These are phyloP conservation scores for Prunus yedoensis DNA, from an alignment of 331 rosid genomes.

Conservation along the genomic window DNA sequence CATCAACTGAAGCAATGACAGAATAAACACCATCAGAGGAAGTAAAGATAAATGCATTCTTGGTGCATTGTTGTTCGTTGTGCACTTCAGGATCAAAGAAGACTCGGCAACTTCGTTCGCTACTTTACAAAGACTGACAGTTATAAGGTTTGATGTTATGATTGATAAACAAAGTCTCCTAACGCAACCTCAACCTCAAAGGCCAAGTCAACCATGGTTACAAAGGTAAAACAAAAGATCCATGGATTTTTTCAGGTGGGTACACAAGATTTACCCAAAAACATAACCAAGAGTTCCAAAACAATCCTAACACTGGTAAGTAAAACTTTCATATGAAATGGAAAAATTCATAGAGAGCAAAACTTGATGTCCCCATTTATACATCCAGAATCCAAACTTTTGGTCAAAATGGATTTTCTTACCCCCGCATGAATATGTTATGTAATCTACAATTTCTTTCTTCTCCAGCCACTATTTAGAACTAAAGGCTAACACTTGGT, in stretches of 20 bases:
- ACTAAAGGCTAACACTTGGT: background rate
- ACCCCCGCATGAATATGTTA: background rate
- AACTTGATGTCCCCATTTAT: too few relatives aligned
- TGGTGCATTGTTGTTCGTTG: background rate
- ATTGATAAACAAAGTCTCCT: background rate
- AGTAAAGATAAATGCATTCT: background rate
- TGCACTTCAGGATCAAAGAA: background rate
- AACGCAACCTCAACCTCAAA: background rate
- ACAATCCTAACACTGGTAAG: background rate
- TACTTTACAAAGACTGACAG: background rate
- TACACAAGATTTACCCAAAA: background rate
- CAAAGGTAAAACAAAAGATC: background rate
- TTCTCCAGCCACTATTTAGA: background rate
- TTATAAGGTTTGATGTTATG: background rate
- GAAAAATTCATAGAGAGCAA: too few relatives aligned
- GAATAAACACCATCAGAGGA: slow-evolving; percentile 3
- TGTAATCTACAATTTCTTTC: background rate
- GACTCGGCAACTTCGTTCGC: background rate
- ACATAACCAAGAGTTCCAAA: background rate
- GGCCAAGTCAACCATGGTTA: background rate
- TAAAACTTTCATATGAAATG: background rate
- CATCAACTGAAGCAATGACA: slow-evolving; percentile 59
- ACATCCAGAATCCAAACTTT: background rate
- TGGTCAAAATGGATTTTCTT: background rate
- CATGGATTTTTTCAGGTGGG: background rate